Evolutionary conservation across 805 yeast species (phyloP).

Genomic region (Candida ulmi): DNA sequence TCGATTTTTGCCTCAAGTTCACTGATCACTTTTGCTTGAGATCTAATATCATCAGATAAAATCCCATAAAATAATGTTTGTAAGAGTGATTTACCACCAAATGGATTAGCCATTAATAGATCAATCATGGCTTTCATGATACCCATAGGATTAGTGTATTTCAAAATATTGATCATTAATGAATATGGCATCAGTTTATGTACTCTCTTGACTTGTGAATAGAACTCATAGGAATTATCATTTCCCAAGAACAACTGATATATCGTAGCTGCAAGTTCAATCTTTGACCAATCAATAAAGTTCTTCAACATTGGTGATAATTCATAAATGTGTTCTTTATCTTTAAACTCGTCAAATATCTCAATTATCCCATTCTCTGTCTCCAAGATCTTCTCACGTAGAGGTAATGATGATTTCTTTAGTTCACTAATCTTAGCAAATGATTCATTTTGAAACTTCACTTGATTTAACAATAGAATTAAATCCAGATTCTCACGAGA

Average conservation of each 20-base stretch:
- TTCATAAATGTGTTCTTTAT: slow-evolving; percentile 43
- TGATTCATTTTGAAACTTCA: slow-evolving; percentile 68
- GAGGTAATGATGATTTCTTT: slow-evolving; percentile 50
- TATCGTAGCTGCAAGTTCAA: slow-evolving; percentile 79
- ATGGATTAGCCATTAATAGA: slow-evolving; percentile 74
- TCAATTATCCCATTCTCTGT: slow-evolving; percentile 50
- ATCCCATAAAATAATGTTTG: slow-evolving; percentile 72
- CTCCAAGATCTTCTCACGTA: slow-evolving; percentile 48
- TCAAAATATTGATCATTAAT: slow-evolving; percentile 67
- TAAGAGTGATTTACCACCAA: slow-evolving; percentile 60
- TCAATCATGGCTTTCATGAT: slow-evolving; percentile 78
- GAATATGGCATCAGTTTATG: slow-evolving; percentile 79
- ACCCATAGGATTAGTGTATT: slow-evolving; percentile 82
- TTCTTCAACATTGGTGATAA: slow-evolving; percentile 63
- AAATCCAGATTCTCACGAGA: slow-evolving; percentile 58
- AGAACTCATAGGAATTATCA: slow-evolving; percentile 75
- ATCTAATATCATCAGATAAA: slow-evolving; percentile 67
- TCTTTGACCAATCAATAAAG: slow-evolving; percentile 75
- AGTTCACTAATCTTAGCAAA: slow-evolving; percentile 49
- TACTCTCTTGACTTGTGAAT: slow-evolving; percentile 61
- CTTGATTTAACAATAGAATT: slow-evolving; percentile 55
- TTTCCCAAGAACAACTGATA: slow-evolving; percentile 76
- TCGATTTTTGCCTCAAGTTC: slow-evolving; percentile 37
- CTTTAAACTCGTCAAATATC: slow-evolving; percentile 63
- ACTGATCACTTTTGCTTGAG: slow-evolving; percentile 48